Percentiles rank a stretch among this genome's conserved stretches.
Conservation (phyloP, 176 grass and related monocot genomes). For the Oryza brachyantha region DNA sequence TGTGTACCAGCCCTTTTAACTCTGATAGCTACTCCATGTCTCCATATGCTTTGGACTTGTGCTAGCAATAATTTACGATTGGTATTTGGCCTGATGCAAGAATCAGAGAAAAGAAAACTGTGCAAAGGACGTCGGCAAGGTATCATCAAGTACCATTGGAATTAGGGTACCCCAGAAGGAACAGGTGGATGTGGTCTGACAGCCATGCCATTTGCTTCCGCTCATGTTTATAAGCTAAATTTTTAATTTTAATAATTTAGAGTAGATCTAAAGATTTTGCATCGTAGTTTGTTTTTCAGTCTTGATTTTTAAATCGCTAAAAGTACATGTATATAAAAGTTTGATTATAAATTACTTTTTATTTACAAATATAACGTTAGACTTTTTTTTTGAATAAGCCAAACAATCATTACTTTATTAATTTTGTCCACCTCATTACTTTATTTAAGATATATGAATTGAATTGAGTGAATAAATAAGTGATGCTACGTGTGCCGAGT, state of each 20-base stretch:
- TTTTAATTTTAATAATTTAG: no score
- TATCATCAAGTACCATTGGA: neutral
- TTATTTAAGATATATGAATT: neutral
- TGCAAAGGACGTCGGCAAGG: conserved; percentile 7
- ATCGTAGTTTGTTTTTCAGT: no score
- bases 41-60: neutral
- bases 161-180: neutral
- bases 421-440: neutral
- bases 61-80: neutral
- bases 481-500: neutral
- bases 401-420: neutral
- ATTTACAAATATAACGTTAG: no score
- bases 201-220: no score
- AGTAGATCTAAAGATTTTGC: no score
- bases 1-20: neutral
- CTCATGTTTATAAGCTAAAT: no score
- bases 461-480: no score
- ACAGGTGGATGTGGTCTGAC: neutral
- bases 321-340: no score
- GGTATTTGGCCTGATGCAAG: neutral
- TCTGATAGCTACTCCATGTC: neutral
- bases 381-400: neutral
- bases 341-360: no score
- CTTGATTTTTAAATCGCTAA: no score
- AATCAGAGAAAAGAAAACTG: neutral